phyloP scores from a whole-genome alignment of 2,329 filamentous ascomycete species.

The Aspergillus glaucus region DNA sequence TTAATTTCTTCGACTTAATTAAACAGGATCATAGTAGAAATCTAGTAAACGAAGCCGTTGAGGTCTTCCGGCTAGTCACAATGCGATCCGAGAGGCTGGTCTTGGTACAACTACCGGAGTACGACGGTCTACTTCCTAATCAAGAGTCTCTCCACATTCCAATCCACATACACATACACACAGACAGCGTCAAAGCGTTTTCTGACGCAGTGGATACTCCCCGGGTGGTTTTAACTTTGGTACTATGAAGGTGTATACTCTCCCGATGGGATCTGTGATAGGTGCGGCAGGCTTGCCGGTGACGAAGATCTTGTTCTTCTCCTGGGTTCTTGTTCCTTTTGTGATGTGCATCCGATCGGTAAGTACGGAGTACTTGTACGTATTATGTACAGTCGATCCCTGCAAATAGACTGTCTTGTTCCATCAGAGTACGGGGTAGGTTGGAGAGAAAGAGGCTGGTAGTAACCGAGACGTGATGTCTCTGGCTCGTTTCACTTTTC shows the following conservation, averaged over 20 bases:
- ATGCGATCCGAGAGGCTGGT: too few relatives aligned
- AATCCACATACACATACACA: background rate
- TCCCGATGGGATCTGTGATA: constrained; percentile 9
- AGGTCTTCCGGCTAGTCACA: too few relatives aligned
- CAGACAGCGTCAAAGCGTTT: constrained; percentile 13
- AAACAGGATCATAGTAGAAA: too few relatives aligned
- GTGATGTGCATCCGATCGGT: background rate
- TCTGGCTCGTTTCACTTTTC: background rate
- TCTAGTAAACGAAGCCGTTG: too few relatives aligned
- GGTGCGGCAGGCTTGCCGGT: constrained; percentile 8
- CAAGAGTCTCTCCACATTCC: constrained; percentile 9
- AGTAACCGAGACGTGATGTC: background rate
- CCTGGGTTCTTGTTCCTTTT: background rate
- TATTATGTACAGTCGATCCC: background rate
- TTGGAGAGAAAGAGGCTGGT: background rate
- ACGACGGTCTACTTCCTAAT: background rate
- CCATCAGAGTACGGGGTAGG: background rate
- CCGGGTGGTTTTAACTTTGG: constrained; percentile 4
- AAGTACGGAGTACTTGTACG: background rate
- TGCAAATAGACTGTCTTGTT: background rate
- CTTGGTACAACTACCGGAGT: too few relatives aligned
- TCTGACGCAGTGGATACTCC: constrained; percentile 6
- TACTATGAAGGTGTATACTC: background rate
- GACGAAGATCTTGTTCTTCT: constrained; percentile 5
- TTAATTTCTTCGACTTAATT: too few relatives aligned